Evolutionary conservation across 805 yeast species (phyloP), one percentile per base, ranked within the genome.

Genomic region (Zygotorulaspora florentina): DNA sequence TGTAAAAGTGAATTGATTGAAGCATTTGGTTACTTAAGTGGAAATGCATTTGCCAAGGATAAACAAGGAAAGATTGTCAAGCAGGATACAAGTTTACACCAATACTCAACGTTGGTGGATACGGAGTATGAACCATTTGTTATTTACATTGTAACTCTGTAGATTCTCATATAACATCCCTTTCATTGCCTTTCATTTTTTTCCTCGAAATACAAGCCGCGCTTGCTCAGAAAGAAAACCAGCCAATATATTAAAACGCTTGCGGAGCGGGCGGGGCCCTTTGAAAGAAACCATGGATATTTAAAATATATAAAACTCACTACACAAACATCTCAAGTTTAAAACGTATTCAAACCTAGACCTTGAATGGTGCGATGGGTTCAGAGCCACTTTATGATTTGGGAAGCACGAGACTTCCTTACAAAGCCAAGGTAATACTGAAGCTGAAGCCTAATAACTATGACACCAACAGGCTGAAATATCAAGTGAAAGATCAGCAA

Each of bases 81-180:
- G 29, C 80, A 83, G 57, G 87, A 83, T 62, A 57, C 66, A 29
- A 81, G 79, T 38, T 74, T 91, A 58, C 79, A 83, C 55, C 98
- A 91, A 65, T 93, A 87, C 66, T 91, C 96, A 9, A 80, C 95
- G 1, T 71, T 93, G 58, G 96, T 89, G 40, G 99, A 93, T 67
- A 81, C 91, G 25, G 97, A 91, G 47, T 91, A 91, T 66, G 96
- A 91, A 69, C 98, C 98, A 42, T 93, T 93, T 70, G 99, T 91
- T 43, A 68, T 93, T 55, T 91, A 87, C 66, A 46, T 45, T 40
- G 40, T 48, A 35, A 45, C 42, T 43, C 38, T 48, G 49, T 48
- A 45, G 48, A 44, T 29, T 48, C 17, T 48, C 42, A 48, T 42
- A 18, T n/a, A 33, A 8, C 20, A 13, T n/a, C 6, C 6, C n/a